Base-by-base conservation (phyloP, 2,329 filamentous ascomycete species). In the Exophiala sp. region DNA sequence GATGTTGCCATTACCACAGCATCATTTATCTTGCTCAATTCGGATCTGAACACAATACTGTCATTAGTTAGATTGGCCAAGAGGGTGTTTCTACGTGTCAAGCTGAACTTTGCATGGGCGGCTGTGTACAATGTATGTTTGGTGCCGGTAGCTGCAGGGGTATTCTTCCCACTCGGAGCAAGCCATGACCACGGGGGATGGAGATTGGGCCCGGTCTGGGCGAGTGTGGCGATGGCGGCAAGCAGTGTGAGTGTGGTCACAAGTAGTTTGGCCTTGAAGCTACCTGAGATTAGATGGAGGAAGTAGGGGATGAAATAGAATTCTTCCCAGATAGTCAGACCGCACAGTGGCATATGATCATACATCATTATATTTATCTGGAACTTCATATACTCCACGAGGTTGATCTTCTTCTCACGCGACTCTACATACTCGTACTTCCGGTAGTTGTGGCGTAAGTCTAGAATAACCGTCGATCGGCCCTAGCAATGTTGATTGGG, bases 231-330 rank as follows among this genome's bases (percentile, higher is more conserved):
- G 1, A 97, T 96, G 92, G 92, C 92, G 21, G 71, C 91, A 69
- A 96, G 91, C 71, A 92, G 88, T 69, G 85, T 96, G 62, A 94
- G 88, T 65, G 91, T 97, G 42, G 87, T 96, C 47, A 73, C 83
- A 66, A 95, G 90, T 68, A 92, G 88, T 73, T 71, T 96, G 65
- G 78, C 84, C 46, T 71, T 96, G 73, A 81, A 85, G 67, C 58
- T 65, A 47, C 61, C 60, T 3, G 58, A 60, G 52, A 10, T 62
- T 6, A 44, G 49, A 12, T 47, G 50, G 43, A 47, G 21, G 20
- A 54, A 14, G 20, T 42, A 42, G 39, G 35, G 14, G 35, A 12
- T 12, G 24, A 29, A 29, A 29, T 29, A 29, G 24, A 29, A 5
- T 8, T 29, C 24, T 29, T 8, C 24, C 7, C 24, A 29, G 24